Evolutionary conservation across 495 filamentous ascomycete species (phyloP), one percentile per base, ranked within the genome.

Genomic region (Pseudoneurospora amorphoporcata): DNA sequence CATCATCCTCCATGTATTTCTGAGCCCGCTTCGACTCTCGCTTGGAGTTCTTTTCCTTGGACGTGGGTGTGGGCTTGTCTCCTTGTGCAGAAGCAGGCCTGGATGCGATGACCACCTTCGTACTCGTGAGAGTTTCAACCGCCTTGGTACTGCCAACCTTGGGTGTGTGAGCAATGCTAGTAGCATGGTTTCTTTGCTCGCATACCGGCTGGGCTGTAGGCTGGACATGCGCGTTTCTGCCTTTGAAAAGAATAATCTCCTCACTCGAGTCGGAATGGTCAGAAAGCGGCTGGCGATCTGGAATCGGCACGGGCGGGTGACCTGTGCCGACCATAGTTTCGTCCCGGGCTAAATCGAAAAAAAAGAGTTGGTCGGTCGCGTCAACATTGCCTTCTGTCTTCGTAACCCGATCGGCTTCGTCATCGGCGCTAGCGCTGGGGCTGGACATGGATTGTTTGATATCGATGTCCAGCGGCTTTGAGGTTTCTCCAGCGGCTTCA

Each of bases 221-320:
- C 29, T 45, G 43, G 40, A 58, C 17, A 14, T 70, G 72, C 10
- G 61, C 42, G 23, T 83, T 80, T 65, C 90, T 82, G 39, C 90
- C 90, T 69, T 79, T 80, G 77, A 92, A 93, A 8, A 92, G 73
- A 65, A 93, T 87, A n/a, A 91, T 79, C 70, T 93, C 91, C 17
- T 89, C 88, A 75, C 86, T 88, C 3, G 89, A 90, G 71, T 88
- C 84, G 0, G 87, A 89, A 8, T 76, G 75, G 0, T 77, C 73
- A n/a, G 81, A 82, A 8, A 73, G 72, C 8, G 87, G 87, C 7
- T 41, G 73, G 17, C 39, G 73, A 35, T 69, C 47, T 16, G 72
- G 73, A 35, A 73, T 71, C 4, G 75, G 23, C 10, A 73, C 70
- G 1, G 61, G 72, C 16, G 70, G 70, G 6, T 69, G 29, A 23